phyloP scores from a whole-genome alignment of 1,284 basidiomycete genomes.

The Takashimella tepidaria region DNA sequence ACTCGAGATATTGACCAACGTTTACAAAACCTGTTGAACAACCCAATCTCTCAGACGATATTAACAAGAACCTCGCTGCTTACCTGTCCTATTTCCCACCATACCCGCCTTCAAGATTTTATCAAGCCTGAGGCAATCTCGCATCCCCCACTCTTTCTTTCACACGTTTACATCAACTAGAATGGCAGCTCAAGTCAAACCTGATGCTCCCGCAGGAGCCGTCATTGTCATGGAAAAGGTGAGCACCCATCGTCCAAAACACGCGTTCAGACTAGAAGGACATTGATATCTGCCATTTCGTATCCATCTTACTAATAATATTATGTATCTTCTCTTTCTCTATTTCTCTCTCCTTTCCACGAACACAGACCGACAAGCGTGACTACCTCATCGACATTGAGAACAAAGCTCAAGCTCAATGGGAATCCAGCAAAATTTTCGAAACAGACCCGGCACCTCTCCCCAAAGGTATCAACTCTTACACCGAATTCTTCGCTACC shows the following conservation, averaged over 20 bases:
- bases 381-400: slow-evolving; percentile 81
- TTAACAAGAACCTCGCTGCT: too few relatives aligned
- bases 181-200: slow-evolving; percentile 32
- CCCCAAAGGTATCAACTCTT: slow-evolving; percentile 61
- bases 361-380: slow-evolving; percentile 76
- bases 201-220: slow-evolving; percentile 29
- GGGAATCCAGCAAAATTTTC: slow-evolving; percentile 62
- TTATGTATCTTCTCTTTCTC: neutral
- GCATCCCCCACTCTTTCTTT: neutral
- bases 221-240: slow-evolving; percentile 46
- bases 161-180: slow-evolving; percentile 6
- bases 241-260: neutral
- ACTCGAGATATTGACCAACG: too few relatives aligned
- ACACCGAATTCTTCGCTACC: slow-evolving; percentile 49
- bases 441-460: slow-evolving; percentile 74
- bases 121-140: neutral
- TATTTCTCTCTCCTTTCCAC: neutral
- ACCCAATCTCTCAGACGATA: too few relatives aligned
- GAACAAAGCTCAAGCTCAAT: slow-evolving; percentile 73
- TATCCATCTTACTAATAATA: neutral
- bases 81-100: too few relatives aligned
- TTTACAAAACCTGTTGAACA: too few relatives aligned
- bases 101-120: neutral
- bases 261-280: neutral
- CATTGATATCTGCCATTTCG: neutral